These are phyloP conservation scores for Plantago lanceolata DNA, from an alignment of 305 asterid species.

Conservation along the genomic window DNA sequence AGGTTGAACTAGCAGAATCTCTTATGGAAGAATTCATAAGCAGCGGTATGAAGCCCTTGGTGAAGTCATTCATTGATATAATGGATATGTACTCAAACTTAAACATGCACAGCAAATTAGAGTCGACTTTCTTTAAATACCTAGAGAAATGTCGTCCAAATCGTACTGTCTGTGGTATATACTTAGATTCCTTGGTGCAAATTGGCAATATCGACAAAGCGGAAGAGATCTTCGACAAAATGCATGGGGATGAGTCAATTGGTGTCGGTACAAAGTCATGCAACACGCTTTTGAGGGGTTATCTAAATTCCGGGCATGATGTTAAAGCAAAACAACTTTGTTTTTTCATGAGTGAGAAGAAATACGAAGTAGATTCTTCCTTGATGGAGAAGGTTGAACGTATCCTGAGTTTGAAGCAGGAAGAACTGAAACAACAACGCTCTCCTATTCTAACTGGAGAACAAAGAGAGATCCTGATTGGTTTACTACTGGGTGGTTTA, in stretches of 20 bases:
- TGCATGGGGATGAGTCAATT: slow-evolving; percentile 49
- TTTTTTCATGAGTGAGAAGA: slow-evolving; percentile 59
- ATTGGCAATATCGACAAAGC: slow-evolving; percentile 52
- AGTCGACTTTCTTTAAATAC: slow-evolving; percentile 55
- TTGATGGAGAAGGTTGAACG: slow-evolving; percentile 56
- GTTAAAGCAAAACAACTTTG: slow-evolving; percentile 52
- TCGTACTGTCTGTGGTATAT: slow-evolving; percentile 43
- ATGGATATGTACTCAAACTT: slow-evolving; percentile 50
- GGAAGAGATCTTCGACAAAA: slow-evolving; percentile 60
- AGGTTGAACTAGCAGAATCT: slow-evolving; percentile 58
- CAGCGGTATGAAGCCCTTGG: slow-evolving; percentile 66
- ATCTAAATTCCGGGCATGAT: slow-evolving; percentile 39
- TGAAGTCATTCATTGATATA: slow-evolving; percentile 61
- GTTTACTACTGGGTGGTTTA: slow-evolving; percentile 70
- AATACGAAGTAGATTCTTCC: slow-evolving; percentile 53
- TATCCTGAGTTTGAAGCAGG: slow-evolving; percentile 34
- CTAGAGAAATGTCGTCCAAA: slow-evolving; percentile 56
- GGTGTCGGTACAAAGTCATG: slow-evolving; percentile 61
- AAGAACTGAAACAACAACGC: slow-evolving; percentile 36
- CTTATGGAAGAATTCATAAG: slow-evolving; percentile 59
- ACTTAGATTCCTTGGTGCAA: slow-evolving; percentile 70
- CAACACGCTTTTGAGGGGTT: slow-evolving; percentile 57
- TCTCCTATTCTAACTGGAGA: slow-evolving; percentile 59
- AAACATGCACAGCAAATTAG: slow-evolving; percentile 53
- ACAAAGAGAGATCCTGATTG: slow-evolving; percentile 74